Evolutionary conservation across 1,139 yeast species (phyloP).

Genomic region (Taphrina populina): DNA sequence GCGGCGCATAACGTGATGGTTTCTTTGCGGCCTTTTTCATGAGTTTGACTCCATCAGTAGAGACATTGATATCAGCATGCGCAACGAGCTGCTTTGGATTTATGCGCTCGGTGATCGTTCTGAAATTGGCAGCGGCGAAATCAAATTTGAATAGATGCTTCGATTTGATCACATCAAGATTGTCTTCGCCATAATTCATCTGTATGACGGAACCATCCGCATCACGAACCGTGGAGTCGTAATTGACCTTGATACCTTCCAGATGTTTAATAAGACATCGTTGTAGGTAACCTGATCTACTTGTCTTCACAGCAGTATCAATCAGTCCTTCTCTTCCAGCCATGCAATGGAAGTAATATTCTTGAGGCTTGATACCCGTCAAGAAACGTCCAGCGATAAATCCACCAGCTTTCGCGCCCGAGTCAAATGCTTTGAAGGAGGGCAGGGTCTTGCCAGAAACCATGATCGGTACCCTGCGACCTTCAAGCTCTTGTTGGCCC

Average conservation of each 20-base stretch:
- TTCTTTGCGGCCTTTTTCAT: conserved; percentile 78
- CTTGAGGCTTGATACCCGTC: conserved; percentile 98
- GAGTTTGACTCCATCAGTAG: conserved; percentile 75
- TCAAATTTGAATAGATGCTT: conserved; percentile 90
- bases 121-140: conserved; percentile 85
- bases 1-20: conserved; percentile 83
- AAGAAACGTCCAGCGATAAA: conserved; percentile 96
- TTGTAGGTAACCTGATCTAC: conserved; percentile 97
- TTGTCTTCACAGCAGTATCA: conserved; percentile 98
- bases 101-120: conserved; percentile 14
- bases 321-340: conserved; percentile 99
- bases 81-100: conserved; percentile 66
- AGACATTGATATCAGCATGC: conserved; percentile 88
- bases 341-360: conserved; percentile 99
- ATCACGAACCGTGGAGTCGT: conserved; percentile 94
- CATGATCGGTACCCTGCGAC: conserved; percentile 99
- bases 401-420: conserved; percentile 98
- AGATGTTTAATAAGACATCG: conserved; percentile 97
- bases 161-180: conserved; percentile 90
- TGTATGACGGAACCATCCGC: conserved; percentile 92
- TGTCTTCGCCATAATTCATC: conserved; percentile 96
- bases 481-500: conserved; percentile 99
- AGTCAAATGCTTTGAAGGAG: conserved; percentile 92
- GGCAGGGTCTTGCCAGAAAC: conserved; percentile 97
- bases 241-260: conserved; percentile 92